Evolutionary conservation across 1,139 yeast species (phyloP).

Genomic region (Hyphopichia pseudoburtonii): DNA sequence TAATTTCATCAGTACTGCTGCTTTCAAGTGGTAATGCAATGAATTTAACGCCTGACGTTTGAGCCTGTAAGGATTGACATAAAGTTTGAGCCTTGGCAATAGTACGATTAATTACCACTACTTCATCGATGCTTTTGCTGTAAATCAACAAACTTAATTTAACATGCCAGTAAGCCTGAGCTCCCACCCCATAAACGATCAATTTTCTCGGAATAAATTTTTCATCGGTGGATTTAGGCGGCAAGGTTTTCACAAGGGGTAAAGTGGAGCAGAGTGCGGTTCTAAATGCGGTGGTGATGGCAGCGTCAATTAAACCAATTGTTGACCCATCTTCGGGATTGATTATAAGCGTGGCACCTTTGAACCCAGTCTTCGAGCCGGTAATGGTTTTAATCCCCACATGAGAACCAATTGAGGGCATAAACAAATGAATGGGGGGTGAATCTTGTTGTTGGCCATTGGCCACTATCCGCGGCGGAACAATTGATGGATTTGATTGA

Average conservation of each 20-base stretch:
- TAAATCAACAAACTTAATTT: slow-evolving; percentile 45
- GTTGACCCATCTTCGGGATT: slow-evolving; percentile 53
- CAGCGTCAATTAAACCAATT: slow-evolving; percentile 57
- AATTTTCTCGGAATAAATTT: slow-evolving; percentile 23
- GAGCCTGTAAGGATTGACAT: background rate
- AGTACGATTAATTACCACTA: slow-evolving; percentile 51
- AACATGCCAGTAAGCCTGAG: slow-evolving; percentile 68
- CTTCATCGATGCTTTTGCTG: slow-evolving; percentile 29
- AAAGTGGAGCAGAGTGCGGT: slow-evolving; percentile 62
- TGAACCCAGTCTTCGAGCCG: slow-evolving; percentile 53
- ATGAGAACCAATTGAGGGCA: slow-evolving; percentile 61
- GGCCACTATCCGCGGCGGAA: slow-evolving; percentile 38
- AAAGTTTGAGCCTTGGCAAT: slow-evolving; percentile 40
- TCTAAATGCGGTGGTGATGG: slow-evolving; percentile 62
- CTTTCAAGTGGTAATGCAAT: background rate
- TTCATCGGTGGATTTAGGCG: slow-evolving; percentile 11
- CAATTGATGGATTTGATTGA: slow-evolving; percentile 23
- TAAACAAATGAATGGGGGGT: slow-evolving; percentile 61
- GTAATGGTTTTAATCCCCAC: slow-evolving; percentile 48
- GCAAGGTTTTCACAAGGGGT: slow-evolving; percentile 42
- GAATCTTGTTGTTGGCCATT: slow-evolving; percentile 22
- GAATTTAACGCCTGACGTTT: background rate
- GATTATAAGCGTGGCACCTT: slow-evolving; percentile 42
- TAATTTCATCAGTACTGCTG: background rate
- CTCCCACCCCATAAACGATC: slow-evolving; percentile 63